Conservation (phyloP, 2,329 filamentous ascomycete species). For the Microcyclosporella mali region DNA sequence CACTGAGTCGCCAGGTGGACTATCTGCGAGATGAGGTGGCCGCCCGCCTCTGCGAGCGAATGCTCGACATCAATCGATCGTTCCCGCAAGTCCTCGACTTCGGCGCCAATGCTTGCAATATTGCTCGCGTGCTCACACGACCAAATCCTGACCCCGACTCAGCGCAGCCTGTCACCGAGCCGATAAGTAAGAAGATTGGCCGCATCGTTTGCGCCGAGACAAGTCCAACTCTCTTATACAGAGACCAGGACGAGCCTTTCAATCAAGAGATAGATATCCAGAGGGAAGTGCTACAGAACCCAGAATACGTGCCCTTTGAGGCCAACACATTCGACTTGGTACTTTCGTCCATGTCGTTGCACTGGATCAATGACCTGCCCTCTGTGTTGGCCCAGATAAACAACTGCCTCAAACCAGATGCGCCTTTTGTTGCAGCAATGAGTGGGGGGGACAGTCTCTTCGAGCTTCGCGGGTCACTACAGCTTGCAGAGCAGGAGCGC, state of each 20-base stretch:
- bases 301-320: constrained; percentile 70
- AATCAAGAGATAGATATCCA: constrained; percentile 67
- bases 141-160: constrained; percentile 59
- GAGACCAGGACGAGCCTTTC: constrained; percentile 69
- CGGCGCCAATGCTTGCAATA: constrained; percentile 91
- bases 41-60: constrained; percentile 70
- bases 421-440: constrained; percentile 92
- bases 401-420: constrained; percentile 78
- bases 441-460: constrained; percentile 90
- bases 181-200: constrained; percentile 64
- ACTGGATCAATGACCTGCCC: constrained; percentile 97
- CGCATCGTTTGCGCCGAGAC: constrained; percentile 77
- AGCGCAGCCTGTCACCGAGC: constrained; percentile 53
- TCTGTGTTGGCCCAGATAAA: constrained; percentile 80
- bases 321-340: constrained; percentile 80
- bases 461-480: constrained; percentile 86
- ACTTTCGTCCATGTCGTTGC: constrained; percentile 79
- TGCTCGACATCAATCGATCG: constrained; percentile 86
- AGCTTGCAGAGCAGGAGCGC: constrained; percentile 85
- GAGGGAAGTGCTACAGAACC: constrained; percentile 66
- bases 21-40: constrained; percentile 94
- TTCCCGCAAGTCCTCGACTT: constrained; percentile 84
- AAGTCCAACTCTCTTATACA: constrained; percentile 69
- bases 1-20: constrained; percentile 72
- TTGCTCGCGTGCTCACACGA: constrained; percentile 69